phyloP scores from a whole-genome alignment of 331 rosid genomes.

The Malus hybrid region DNA sequence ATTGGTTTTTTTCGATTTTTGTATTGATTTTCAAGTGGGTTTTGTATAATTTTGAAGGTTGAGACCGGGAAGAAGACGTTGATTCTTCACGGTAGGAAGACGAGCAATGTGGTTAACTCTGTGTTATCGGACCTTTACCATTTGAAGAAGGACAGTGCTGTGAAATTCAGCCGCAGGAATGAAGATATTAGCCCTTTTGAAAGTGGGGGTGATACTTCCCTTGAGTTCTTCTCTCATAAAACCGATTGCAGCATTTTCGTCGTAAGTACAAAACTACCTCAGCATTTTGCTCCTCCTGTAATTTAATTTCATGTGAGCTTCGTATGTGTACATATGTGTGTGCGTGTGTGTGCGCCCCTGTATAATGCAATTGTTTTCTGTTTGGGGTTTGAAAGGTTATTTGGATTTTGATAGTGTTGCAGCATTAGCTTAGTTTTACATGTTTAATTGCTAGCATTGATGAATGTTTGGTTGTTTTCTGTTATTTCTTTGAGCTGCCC shows the following conservation, averaged over 20 bases:
- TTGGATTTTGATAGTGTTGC: neutral
- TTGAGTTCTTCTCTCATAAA: constrained; percentile 77
- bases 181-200: constrained; percentile 79
- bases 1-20: neutral
- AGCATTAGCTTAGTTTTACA: neutral
- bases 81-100: constrained; percentile 77
- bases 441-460: neutral
- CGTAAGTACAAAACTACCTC: constrained; percentile 29
- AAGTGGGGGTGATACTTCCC: constrained; percentile 78
- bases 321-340: neutral
- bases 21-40: neutral
- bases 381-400: neutral
- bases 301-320: neutral
- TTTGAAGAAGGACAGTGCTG: constrained; percentile 53
- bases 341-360: neutral
- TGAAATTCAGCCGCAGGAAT: constrained; percentile 67
- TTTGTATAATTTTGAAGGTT: constrained; percentile 31
- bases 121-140: constrained; percentile 62
- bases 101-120: constrained; percentile 50
- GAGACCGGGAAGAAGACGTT: constrained; percentile 89
- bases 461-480: neutral
- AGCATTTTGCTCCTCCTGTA: neutral
- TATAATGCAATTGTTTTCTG: neutral
- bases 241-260: constrained; percentile 88
- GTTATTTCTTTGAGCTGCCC: neutral